Conservation (phyloP, 2,329 filamentous ascomycete species). For the Aspergillus hortae region DNA sequence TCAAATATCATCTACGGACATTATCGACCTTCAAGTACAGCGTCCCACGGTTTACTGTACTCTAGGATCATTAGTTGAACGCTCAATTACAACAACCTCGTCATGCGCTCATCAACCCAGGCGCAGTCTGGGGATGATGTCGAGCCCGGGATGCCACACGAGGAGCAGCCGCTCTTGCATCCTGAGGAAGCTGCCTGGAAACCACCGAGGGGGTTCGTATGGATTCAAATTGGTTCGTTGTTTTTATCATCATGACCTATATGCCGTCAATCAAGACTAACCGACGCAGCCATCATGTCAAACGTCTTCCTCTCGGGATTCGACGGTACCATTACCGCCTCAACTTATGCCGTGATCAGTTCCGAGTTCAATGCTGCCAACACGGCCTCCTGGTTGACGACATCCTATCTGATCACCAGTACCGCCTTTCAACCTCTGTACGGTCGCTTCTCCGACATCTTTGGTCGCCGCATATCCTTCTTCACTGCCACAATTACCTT, state of each 20-base stretch:
- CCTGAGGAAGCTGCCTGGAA: conserved; percentile 37
- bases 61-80: no score
- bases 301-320: conserved; percentile 62
- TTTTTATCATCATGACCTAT: background rate
- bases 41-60: no score
- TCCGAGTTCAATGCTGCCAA: conserved; percentile 47
- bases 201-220: conserved; percentile 52
- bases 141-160: conserved; percentile 1
- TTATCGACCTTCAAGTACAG: no score
- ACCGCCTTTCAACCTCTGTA: conserved; percentile 69
- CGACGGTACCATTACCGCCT: conserved; percentile 44
- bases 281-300: conserved; percentile 52
- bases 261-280: background rate
- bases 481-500: conserved; percentile 63
- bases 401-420: conserved; percentile 63
- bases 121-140: background rate
- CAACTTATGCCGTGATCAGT: conserved; percentile 45
- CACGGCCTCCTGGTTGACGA: conserved; percentile 50
- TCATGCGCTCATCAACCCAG: background rate
- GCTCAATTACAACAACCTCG: background rate
- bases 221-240: conserved; percentile 52
- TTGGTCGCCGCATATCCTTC: conserved; percentile 61
- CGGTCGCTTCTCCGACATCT: conserved; percentile 68
- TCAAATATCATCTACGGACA: no score
- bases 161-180: conserved; percentile 24